These are phyloP conservation scores for Aspergillus sojae DNA, from an alignment of 2,329 filamentous ascomycete species.

Conservation along the genomic window DNA sequence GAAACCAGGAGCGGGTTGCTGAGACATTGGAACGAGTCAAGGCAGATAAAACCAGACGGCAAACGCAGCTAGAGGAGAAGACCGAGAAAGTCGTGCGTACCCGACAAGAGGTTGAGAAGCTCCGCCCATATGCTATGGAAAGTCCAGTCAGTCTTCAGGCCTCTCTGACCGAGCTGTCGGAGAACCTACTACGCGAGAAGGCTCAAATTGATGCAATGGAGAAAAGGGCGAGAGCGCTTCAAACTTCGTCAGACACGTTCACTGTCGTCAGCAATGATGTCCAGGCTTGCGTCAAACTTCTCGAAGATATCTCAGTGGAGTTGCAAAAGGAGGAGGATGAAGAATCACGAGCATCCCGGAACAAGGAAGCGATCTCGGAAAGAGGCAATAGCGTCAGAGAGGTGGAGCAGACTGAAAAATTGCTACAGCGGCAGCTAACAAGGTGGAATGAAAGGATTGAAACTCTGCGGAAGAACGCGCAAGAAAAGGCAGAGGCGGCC, in stretches of 20 bases:
- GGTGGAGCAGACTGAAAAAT: constrained; percentile 82
- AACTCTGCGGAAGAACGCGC: constrained; percentile 76
- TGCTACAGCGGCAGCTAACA: constrained; percentile 79
- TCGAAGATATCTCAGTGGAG: constrained; percentile 85
- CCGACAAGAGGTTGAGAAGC: constrained; percentile 82
- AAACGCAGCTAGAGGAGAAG: constrained; percentile 58
- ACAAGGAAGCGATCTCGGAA: constrained; percentile 84
- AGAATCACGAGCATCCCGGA: constrained; percentile 73
- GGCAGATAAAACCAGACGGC: constrained; percentile 75
- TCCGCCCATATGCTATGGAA: constrained; percentile 89
- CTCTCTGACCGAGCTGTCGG: constrained; percentile 77
- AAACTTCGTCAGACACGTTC: constrained; percentile 91
- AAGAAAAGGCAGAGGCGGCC: constrained; percentile 77
- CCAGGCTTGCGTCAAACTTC: constrained; percentile 80
- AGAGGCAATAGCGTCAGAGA: constrained; percentile 87
- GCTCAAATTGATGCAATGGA: constrained; percentile 85
- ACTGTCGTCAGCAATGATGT: constrained; percentile 82
- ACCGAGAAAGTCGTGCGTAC: constrained; percentile 61
- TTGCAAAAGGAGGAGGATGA: constrained; percentile 91
- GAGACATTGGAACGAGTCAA: constrained; percentile 82
- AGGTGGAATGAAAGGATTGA: constrained; percentile 88
- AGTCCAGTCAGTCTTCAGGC: constrained; percentile 82
- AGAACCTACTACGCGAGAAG: constrained; percentile 76
- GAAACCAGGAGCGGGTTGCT: constrained; percentile 80
- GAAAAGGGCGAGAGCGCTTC: constrained; percentile 80